Percentiles rank a stretch among this genome's conserved stretches.
These are phyloP conservation scores for Coemansia sp. DNA, from an alignment of 192 early-diverging fungal species.

Conservation along the genomic window DNA sequence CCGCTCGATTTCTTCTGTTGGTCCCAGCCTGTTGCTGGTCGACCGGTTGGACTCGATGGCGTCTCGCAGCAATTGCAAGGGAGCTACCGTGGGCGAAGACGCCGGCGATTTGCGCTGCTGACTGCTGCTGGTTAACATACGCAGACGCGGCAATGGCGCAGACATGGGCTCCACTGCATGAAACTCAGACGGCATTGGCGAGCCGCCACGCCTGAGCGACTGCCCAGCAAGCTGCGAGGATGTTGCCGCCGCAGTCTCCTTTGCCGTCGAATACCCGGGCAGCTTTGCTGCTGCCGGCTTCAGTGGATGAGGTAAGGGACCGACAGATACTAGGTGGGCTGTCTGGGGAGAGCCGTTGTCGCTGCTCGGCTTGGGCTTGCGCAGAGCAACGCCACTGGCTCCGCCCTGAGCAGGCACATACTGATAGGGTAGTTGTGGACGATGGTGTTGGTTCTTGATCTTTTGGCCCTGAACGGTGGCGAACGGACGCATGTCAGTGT, in stretches of 20 bases:
- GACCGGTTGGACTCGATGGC: constrained; percentile 21
- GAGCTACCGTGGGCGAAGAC: constrained; percentile 23
- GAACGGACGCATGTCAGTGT: constrained; percentile 46
- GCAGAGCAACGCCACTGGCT: constrained; percentile 16
- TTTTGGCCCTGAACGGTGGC: constrained; percentile 12
- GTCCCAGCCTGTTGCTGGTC: constrained; percentile 3
- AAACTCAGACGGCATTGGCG: not conserved
- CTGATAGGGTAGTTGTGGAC: constrained; percentile 1
- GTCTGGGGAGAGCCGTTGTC: constrained; percentile 12
- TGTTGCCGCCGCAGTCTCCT: constrained; percentile 10
- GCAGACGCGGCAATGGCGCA: constrained; percentile 42
- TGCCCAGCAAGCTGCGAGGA: constrained; percentile 30
- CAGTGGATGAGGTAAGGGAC: constrained; percentile 7
- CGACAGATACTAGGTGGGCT: constrained; percentile 4
- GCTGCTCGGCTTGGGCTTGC: constrained; percentile 26
- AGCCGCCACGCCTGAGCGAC: constrained; percentile 12
- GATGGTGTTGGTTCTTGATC: not conserved
- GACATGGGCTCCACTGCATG: constrained; percentile 40
- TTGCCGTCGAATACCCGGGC: not conserved
- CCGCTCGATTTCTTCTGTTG: constrained; percentile 45
- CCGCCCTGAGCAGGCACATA: constrained; percentile 4
- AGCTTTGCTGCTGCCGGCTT: constrained; percentile 1
- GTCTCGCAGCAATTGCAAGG: constrained; percentile 27
- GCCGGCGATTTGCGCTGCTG: constrained; percentile 20
- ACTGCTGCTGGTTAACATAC: constrained; percentile 32